Conservation (phyloP, 345 rosid genomes). For the Eutrema yunnanense region DNA sequence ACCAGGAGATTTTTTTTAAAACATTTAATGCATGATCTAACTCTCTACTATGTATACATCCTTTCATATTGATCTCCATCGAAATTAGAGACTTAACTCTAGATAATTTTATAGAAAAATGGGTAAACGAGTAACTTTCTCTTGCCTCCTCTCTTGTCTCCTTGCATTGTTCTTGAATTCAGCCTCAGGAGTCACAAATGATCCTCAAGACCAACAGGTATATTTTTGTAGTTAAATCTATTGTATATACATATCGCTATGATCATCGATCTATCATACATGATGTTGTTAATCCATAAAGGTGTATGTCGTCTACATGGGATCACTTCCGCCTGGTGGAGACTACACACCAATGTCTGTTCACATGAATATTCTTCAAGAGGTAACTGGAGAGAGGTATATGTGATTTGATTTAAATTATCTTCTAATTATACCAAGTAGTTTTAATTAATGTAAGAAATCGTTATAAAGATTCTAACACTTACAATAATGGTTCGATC, state of each 20-base stretch:
- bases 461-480: background rate
- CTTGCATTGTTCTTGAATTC: background rate
- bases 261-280: background rate
- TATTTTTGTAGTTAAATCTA: background rate
- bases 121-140: background rate
- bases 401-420: background rate
- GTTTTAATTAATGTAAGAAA: background rate
- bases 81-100: background rate
- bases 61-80: background rate
- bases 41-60: background rate
- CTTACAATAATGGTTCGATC: background rate
- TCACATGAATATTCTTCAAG: constrained; percentile 24
- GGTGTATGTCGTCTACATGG: constrained; percentile 10
- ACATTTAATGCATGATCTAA: background rate
- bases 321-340: background rate
- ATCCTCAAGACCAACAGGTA: background rate
- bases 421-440: background rate
- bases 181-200: background rate
- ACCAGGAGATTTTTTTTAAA: background rate
- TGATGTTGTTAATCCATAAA: background rate
- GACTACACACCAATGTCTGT: constrained; percentile 12
- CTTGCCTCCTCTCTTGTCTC: background rate
- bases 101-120: background rate
- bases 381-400: constrained; percentile 5
- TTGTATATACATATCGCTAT: background rate